These are phyloP conservation scores for Trifolium dubium DNA, from an alignment of 306 rosid genomes.

Conservation along the genomic window DNA sequence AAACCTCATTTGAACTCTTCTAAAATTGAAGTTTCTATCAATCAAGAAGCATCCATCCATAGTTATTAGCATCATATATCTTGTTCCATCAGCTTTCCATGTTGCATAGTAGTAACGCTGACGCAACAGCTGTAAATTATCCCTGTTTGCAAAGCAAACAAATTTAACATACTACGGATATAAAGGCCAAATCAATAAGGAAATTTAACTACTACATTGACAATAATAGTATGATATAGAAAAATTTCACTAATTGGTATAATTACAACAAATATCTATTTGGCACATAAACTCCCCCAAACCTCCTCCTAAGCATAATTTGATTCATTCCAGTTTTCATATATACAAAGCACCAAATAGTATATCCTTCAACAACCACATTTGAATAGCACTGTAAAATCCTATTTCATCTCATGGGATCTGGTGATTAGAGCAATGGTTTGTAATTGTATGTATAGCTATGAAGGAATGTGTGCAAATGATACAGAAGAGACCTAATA, in stretches of 20 bases:
- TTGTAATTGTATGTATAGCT: too few relatives aligned
- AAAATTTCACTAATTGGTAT: slow-evolving; percentile 6
- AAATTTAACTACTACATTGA: slow-evolving; percentile 22
- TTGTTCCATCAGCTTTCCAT: slow-evolving; percentile 99
- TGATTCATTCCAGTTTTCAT: too few relatives aligned
- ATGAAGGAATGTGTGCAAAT: too few relatives aligned
- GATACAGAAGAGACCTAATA: too few relatives aligned
- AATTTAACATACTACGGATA: slow-evolving; percentile 33
- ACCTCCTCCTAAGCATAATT: too few relatives aligned
- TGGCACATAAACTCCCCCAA: background rate
- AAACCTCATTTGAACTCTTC: slow-evolving; percentile 98
- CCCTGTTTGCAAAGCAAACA: slow-evolving; percentile 60
- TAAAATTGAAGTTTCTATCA: slow-evolving; percentile 82
- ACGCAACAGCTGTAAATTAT: slow-evolving; percentile 81
- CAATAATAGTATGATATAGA: background rate
- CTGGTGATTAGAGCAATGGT: too few relatives aligned
- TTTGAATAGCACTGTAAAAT: too few relatives aligned
- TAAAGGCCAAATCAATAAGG: slow-evolving; percentile 34
- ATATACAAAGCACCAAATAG: too few relatives aligned
- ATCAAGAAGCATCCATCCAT: slow-evolving; percentile 92
- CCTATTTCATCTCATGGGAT: too few relatives aligned
- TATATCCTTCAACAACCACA: too few relatives aligned
- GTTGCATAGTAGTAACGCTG: slow-evolving; percentile 98
- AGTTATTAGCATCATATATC: slow-evolving; percentile 95
- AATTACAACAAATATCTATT: slow-evolving; percentile 1